Conservation (phyloP, 2,329 filamentous ascomycete genomes). For the Penicillium sclerotiorum region DNA sequence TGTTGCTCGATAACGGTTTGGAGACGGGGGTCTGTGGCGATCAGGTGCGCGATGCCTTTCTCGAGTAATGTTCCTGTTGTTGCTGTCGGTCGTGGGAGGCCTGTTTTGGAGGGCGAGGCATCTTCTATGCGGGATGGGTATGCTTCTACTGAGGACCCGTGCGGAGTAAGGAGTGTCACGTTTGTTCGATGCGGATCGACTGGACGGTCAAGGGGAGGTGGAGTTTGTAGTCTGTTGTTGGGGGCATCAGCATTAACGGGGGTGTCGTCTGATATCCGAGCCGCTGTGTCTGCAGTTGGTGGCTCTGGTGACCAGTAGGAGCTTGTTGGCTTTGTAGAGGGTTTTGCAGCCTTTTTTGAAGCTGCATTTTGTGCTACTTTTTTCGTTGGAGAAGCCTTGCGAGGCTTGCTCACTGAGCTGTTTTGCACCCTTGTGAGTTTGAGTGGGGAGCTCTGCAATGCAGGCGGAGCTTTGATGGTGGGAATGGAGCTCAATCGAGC, state of each 20-base stretch:
- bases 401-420: conserved; percentile 33
- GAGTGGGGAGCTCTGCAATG: conserved; percentile 23
- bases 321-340: conserved; percentile 5
- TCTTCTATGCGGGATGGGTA: conserved; percentile 45
- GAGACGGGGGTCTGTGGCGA: conserved; percentile 72
- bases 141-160: conserved; percentile 51
- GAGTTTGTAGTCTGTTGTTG: conserved; percentile 51
- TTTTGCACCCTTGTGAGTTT: conserved; percentile 25
- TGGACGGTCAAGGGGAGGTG: conserved; percentile 47
- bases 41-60: conserved; percentile 73
- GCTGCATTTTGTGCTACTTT: conserved; percentile 21
- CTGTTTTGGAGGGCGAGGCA: conserved; percentile 44
- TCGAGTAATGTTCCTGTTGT: conserved; percentile 75
- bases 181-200: conserved; percentile 53
- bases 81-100: conserved; percentile 48
- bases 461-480: conserved; percentile 20
- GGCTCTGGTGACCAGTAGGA: conserved; percentile 28
- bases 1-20: conserved; percentile 72
- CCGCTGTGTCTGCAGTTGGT: conserved; percentile 12
- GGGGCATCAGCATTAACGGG: conserved; percentile 14
- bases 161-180: conserved; percentile 52
- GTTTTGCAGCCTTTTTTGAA: too few species aligned
- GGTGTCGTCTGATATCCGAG: conserved; percentile 39
- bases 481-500: conserved; percentile 46
- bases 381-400: conserved; percentile 27